phyloP scores from a whole-genome alignment of 1,139 yeast species.

The Diutina scorzettiae region DNA sequence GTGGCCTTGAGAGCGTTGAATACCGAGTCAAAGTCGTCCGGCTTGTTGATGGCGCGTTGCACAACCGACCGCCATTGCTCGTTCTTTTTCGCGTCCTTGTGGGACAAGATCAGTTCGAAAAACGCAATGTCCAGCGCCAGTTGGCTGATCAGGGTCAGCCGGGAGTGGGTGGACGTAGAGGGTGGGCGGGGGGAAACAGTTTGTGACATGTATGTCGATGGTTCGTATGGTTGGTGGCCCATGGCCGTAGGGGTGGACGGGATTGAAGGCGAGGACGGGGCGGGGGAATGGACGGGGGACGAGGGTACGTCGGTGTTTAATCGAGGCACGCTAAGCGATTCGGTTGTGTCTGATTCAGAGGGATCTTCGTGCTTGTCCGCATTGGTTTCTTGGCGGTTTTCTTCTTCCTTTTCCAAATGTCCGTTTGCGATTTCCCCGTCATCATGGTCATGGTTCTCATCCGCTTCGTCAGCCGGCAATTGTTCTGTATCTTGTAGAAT shows the following conservation, averaged over 20 bases:
- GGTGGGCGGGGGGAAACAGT: not conserved
- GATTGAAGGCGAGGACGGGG: not conserved
- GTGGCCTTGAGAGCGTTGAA: not conserved
- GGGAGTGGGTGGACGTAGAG: not conserved
- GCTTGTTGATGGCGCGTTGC: not conserved
- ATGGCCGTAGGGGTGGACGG: not conserved
- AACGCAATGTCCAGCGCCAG: not conserved
- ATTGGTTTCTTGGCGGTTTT: too few species aligned
- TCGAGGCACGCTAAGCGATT: too few species aligned
- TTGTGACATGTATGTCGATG: not conserved
- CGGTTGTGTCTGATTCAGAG: too few species aligned
- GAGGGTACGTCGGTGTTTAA: not conserved
- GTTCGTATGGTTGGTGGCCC: not conserved
- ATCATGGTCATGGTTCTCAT: not conserved
- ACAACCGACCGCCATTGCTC: not conserved
- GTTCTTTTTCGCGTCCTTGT: conserved; percentile 2
- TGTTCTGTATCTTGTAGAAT: not conserved
- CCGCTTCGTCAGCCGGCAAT: not conserved
- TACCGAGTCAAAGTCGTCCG: not conserved
- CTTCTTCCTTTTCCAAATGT: not conserved
- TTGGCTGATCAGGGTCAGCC: not conserved
- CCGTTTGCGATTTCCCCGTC: not conserved
- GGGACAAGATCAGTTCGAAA: not conserved
- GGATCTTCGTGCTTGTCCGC: too few species aligned
- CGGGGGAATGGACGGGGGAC: not conserved